Conservation (phyloP, 2,329 filamentous ascomycete species). For the Claviceps quebecensis region DNA sequence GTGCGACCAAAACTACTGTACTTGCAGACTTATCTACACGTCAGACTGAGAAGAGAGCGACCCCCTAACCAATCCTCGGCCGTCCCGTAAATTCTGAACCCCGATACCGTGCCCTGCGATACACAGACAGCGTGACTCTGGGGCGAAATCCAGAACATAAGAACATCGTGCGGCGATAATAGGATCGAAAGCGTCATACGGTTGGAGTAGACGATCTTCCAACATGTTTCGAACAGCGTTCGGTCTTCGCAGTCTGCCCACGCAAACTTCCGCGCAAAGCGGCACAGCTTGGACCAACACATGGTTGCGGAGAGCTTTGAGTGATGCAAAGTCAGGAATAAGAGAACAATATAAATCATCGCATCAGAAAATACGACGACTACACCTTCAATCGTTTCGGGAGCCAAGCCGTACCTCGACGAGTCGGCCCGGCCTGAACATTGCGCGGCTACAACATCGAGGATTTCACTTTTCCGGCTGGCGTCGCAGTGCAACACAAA, state of each 20-base stretch:
- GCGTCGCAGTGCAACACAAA: slow-evolving; percentile 14
- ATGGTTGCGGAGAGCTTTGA: slow-evolving; percentile 17
- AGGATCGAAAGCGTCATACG: not conserved
- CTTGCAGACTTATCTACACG: not conserved
- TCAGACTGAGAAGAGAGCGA: not conserved
- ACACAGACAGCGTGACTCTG: not conserved
- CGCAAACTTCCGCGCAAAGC: slow-evolving; percentile 10
- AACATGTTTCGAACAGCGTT: slow-evolving; percentile 15
- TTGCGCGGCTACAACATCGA: slow-evolving; percentile 15
- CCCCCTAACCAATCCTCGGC: not conserved
- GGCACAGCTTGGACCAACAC: slow-evolving; percentile 14
- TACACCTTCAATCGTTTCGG: not conserved
- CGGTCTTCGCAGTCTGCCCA: slow-evolving; percentile 11
- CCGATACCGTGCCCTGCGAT: not conserved
- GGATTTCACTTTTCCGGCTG: slow-evolving; percentile 23
- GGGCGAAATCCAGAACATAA: not conserved
- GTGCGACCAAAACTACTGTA: not conserved
- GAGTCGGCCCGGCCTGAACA: slow-evolving; percentile 9
- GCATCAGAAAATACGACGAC: not conserved
- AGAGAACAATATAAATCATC: not conserved
- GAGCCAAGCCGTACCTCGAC: not conserved
- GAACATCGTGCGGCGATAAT: not conserved
- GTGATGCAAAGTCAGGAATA: slow-evolving; percentile 12
- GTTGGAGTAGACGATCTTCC: not conserved
- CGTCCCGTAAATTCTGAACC: not conserved